Conservation (phyloP, 2,329 filamentous ascomycete species). For the Colletotrichum tropicale region DNA sequence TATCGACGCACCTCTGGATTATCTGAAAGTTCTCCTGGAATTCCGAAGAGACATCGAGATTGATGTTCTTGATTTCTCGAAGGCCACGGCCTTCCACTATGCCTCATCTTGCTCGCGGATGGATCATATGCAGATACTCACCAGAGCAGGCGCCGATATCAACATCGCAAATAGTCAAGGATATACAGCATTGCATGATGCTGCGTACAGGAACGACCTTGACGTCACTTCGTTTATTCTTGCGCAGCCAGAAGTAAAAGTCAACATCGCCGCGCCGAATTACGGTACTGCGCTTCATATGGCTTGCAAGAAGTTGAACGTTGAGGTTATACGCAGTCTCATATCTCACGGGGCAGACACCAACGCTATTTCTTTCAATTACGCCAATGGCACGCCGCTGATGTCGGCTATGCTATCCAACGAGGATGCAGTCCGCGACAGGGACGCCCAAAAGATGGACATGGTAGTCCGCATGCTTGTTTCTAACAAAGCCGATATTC, state of each 20-base stretch:
- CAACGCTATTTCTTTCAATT: neutral
- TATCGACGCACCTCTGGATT: neutral
- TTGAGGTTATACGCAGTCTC: neutral
- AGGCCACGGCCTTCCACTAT: neutral
- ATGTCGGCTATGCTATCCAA: neutral
- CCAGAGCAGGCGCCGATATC: neutral
- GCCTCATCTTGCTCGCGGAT: neutral
- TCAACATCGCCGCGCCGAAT: neutral
- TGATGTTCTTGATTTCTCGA: neutral
- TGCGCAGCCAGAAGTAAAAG: neutral
- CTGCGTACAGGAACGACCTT: neutral
- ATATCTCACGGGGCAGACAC: neutral
- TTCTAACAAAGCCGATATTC: neutral
- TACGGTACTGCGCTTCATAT: neutral
- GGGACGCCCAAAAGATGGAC: neutral
- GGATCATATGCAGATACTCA: neutral
- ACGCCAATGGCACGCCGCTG: neutral
- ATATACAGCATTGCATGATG: neutral
- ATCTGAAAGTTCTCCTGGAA: neutral
- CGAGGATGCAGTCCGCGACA: neutral
- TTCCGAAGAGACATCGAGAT: neutral
- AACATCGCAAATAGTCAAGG: neutral
- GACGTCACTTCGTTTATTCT: neutral
- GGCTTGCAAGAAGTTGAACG: neutral
- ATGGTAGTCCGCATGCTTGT: neutral